Base-by-base conservation (phyloP, 108 stramenopile genomes). In the Schizochytrium sp. region DNA sequence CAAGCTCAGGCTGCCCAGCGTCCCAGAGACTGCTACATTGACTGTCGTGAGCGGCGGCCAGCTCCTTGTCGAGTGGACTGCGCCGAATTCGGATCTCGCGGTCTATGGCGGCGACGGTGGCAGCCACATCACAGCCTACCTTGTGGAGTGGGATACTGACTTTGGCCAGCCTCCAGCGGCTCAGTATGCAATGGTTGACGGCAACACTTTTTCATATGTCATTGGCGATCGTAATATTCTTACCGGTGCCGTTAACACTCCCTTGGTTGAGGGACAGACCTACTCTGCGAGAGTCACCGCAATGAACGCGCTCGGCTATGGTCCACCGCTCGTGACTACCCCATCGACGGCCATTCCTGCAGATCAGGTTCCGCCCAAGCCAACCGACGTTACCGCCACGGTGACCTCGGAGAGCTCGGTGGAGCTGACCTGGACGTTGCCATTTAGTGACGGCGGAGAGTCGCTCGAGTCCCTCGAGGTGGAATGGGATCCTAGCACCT, bases 81-180 rank as follows among this genome's bases (percentile, higher is more conserved):
- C 91, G 58, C 96, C 96, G 0, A 90, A 90, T 19, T 87, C 93
- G 5, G 69, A 90, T 44, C 89, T 92, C 58, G 93, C 94, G 55
- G 89, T 60, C 5, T 97, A 93, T 88, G 94, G 96, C 0, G 96
- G 96, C 44, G 94, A 96, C 90, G 96, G 96, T 5, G 96, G 96
- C 43, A 89, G 93, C 21, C 72, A 93, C 18, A 94, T 97, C 60
- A 93, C 93, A 19, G 91, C 95, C 44, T 97, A 97, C 90, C 60
- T 96, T 19, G 91, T 97, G 29, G 96, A 97, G 92, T 97, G 95
- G 94, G 96, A 96, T 87, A 90, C 89, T 23, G 29, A 34, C 28
- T 89, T 89, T 44, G 93, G 94, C 83, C 96, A 95, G 90, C 92
- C 93, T 48, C 92, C 95, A 10, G 95, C 96, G 5, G 90, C 95